These are phyloP conservation scores for Russula abietina DNA, from an alignment of 768 basidiomycete species.

Conservation along the genomic window DNA sequence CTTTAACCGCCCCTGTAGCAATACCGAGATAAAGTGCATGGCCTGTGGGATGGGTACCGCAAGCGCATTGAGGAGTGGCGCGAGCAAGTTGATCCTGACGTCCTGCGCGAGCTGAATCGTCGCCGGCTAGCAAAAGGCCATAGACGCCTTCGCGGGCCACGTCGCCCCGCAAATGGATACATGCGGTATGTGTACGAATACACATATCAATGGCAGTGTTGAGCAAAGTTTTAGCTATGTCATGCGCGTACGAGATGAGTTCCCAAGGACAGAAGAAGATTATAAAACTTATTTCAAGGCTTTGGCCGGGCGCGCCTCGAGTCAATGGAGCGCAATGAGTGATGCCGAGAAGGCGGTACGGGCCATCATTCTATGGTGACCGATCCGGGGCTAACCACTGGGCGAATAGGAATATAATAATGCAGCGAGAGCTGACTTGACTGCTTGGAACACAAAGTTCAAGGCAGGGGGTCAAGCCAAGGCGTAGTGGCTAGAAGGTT, in stretches of 20 bases:
- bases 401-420: constrained; percentile 9
- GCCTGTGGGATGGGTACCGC: background rate
- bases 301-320: background rate
- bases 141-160: background rate
- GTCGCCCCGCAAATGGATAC: background rate
- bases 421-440: background rate
- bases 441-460: constrained; percentile 1
- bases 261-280: background rate
- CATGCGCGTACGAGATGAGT: background rate
- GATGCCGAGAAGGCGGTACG: constrained; percentile 25
- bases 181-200: constrained; percentile 3
- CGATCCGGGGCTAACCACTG: background rate
- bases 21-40: background rate
- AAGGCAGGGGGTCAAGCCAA: background rate
- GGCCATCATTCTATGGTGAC: background rate
- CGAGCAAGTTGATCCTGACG: constrained; percentile 1
- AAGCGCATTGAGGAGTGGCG: constrained; percentile 11
- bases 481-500: background rate
- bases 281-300: background rate
- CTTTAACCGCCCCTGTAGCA: background rate
- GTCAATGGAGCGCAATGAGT: constrained; percentile 13
- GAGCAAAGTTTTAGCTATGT: background rate
- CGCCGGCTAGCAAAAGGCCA: background rate
- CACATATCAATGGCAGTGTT: background rate
- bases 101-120: constrained; percentile 19